Conservation (phyloP, 75 land plant genomes). For the Sequoiadendron giganteum region DNA sequence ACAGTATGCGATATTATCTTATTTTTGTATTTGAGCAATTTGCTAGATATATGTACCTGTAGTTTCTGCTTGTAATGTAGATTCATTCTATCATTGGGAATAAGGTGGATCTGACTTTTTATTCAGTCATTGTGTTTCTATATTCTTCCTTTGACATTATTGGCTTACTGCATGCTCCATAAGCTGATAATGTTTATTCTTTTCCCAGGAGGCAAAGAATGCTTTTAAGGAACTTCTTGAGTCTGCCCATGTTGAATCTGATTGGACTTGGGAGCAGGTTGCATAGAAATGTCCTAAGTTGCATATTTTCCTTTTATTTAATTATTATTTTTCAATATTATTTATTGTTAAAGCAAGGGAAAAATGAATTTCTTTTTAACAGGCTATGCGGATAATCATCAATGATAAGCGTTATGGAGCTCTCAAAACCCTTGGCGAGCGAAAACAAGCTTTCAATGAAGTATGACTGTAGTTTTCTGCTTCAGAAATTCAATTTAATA, state of each 20-base stretch:
- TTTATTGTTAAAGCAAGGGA: slow-evolving; percentile 7
- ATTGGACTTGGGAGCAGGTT: slow-evolving; percentile 99
- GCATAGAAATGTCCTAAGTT: background rate
- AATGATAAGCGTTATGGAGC: slow-evolving; percentile 96
- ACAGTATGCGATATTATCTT: slow-evolving; percentile 40
- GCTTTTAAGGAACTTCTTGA: slow-evolving; percentile 89
- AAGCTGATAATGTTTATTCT: background rate
- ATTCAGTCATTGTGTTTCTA: background rate
- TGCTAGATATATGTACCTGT: background rate
- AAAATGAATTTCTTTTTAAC: slow-evolving; percentile 8
- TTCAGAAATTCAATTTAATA: background rate
- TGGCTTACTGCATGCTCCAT: background rate
- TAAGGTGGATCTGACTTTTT: background rate
- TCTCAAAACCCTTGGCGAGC: slow-evolving; percentile 87
- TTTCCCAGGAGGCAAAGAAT: slow-evolving; percentile 86
- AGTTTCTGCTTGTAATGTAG: background rate
- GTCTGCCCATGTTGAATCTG: slow-evolving; percentile 88
- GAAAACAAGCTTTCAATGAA: slow-evolving; percentile 97
- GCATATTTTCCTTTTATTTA: background rate
- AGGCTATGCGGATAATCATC: slow-evolving; percentile 95
- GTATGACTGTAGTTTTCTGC: slow-evolving; percentile 25
- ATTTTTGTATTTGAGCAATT: background rate
- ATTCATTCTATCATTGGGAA: background rate
- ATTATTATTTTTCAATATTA: background rate
- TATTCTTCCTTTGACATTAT: background rate